Evolutionary conservation across 2,329 filamentous ascomycete genomes (phyloP).

Genomic region (Ploettnerulaceae sp.): DNA sequence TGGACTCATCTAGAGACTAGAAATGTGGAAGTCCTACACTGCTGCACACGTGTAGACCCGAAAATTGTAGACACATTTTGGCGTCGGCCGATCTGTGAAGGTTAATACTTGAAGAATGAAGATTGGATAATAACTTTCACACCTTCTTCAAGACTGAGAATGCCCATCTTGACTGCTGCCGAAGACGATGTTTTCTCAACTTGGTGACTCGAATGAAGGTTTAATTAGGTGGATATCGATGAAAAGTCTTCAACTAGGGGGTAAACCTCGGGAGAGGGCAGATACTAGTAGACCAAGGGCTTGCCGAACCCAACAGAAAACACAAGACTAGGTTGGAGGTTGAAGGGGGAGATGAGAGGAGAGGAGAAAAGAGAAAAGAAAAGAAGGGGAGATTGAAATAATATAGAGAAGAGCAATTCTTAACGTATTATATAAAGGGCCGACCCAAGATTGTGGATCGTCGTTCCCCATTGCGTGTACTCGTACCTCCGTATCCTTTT

Average conservation of each 20-base stretch:
- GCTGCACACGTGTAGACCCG: conserved; percentile 40
- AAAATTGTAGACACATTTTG: conserved; percentile 22
- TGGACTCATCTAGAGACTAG: too few species aligned
- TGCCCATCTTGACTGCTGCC: not conserved
- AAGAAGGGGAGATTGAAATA: too few species aligned
- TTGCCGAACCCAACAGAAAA: not conserved
- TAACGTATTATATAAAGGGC: too few species aligned
- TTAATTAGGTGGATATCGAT: too few species aligned
- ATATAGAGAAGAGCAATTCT: too few species aligned
- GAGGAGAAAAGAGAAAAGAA: too few species aligned
- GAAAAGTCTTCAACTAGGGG: not conserved
- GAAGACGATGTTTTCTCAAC: not conserved
- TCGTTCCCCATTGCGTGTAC: too few species aligned
- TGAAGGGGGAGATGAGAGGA: not conserved
- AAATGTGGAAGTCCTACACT: conserved; percentile 45
- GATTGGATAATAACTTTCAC: not conserved
- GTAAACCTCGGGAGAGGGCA: too few species aligned
- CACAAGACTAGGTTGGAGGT: not conserved
- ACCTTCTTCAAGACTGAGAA: conserved; percentile 2
- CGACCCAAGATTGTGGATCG: too few species aligned
- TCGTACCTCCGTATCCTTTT: too few species aligned
- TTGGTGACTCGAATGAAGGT: not conserved
- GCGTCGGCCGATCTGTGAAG: conserved; percentile 25
- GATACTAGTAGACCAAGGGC: not conserved
- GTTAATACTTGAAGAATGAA: not conserved